These are phyloP conservation scores for Fusarium beomiforme DNA, from an alignment of 2,329 filamentous ascomycete genomes.

Conservation along the genomic window DNA sequence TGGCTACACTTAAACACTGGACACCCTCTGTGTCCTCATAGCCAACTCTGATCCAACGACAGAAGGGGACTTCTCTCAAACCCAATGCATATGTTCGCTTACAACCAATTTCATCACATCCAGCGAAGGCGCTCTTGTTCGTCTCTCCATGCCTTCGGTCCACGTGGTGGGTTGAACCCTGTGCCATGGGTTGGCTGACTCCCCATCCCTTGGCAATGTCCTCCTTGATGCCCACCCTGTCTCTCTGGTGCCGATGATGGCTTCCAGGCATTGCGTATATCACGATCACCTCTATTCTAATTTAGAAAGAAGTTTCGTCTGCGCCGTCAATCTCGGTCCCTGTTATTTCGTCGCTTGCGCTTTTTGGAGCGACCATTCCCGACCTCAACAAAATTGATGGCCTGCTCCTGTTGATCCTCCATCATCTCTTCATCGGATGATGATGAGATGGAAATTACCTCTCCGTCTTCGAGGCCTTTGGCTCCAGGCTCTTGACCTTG, in stretches of 20 bases:
- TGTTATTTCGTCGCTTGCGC: neutral
- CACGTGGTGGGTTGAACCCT: neutral
- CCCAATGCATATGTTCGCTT: accelerated
- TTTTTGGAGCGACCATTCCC: too few species aligned
- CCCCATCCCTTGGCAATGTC: neutral
- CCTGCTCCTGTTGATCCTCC: accelerated
- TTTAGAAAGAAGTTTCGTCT: neutral
- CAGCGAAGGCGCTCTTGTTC: neutral
- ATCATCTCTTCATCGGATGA: neutral
- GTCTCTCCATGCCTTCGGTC: neutral
- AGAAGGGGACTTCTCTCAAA: neutral
- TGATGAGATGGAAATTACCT: too few species aligned
- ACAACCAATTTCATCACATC: neutral
- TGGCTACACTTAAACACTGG: neutral
- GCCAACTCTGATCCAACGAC: neutral
- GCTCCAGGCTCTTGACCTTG: neutral
- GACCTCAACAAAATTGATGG: accelerated
- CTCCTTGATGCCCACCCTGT: too few species aligned
- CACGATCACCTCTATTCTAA: neutral
- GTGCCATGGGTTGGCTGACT: neutral
- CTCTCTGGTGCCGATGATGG: neutral
- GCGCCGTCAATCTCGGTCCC: too few species aligned
- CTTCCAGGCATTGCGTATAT: too few species aligned
- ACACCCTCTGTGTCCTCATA: too few species aligned
- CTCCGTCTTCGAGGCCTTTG: neutral